phyloP scores from a whole-genome alignment of 1,284 basidiomycete genomes.

The Marasmius sp. region DNA sequence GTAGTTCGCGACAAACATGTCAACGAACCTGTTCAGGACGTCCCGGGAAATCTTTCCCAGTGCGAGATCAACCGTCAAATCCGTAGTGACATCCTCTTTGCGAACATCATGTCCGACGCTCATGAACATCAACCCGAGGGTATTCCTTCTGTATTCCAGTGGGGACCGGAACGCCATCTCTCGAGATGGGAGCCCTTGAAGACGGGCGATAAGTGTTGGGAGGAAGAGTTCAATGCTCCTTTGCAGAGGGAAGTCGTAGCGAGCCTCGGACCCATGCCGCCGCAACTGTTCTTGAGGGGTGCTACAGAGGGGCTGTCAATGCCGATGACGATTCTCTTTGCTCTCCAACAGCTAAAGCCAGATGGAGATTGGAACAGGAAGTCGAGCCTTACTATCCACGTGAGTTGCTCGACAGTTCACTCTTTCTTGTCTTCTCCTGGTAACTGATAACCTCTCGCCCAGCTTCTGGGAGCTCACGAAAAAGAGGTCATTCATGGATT shows the following conservation, averaged over 20 bases:
- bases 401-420: constrained; percentile 10
- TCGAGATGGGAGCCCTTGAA: constrained; percentile 10
- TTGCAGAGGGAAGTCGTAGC: constrained; percentile 11
- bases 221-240: constrained; percentile 17
- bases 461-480: constrained; percentile 32
- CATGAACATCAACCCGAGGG: not conserved
- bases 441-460: not conserved
- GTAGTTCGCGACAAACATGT: constrained; percentile 21
- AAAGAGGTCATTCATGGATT: constrained; percentile 24
- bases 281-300: constrained; percentile 19
- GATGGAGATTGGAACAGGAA: constrained; percentile 30
- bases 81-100: constrained; percentile 19
- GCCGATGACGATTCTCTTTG: constrained; percentile 33
- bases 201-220: constrained; percentile 15
- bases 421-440: not conserved
- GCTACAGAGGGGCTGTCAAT: constrained; percentile 28
- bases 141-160: constrained; percentile 18
- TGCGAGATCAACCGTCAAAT: constrained; percentile 29
- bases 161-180: constrained; percentile 27
- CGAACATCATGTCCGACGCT: constrained; percentile 13
- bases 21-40: constrained; percentile 17
- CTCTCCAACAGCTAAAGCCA: constrained; percentile 27
- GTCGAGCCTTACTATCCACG: constrained; percentile 29
- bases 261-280: not conserved
- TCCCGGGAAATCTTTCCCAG: constrained; percentile 25